These are phyloP conservation scores for Urostyla sp. DNA, from an alignment of 73 alveolate species.

Conservation along the genomic window DNA sequence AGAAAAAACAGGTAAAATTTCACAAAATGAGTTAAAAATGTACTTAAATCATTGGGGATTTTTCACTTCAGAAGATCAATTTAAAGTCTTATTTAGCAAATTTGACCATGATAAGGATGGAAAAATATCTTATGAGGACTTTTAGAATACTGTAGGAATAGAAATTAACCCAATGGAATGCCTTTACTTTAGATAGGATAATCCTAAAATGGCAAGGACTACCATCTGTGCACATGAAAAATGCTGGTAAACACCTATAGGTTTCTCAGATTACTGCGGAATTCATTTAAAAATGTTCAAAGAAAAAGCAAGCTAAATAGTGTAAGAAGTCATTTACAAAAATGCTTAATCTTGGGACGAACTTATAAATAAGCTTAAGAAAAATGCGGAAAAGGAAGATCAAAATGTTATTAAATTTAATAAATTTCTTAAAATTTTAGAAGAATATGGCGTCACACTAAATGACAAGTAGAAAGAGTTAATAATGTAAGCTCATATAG, in stretches of 20 bases:
- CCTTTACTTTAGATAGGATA: constrained; percentile 28
- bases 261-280: constrained; percentile 32
- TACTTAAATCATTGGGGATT: constrained; percentile 74
- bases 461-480: constrained; percentile 20
- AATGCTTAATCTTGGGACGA: not conserved
- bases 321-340: not conserved
- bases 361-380: not conserved
- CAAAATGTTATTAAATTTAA: not conserved
- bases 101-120: constrained; percentile 69
- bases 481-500: constrained; percentile 27
- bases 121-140: constrained; percentile 64
- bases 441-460: not conserved
- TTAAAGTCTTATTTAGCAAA: constrained; percentile 43
- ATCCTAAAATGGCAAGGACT: not conserved
- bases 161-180: constrained; percentile 56
- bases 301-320: constrained; percentile 14
- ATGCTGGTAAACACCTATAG: constrained; percentile 32
- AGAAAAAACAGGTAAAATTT: constrained; percentile 62
- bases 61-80: constrained; percentile 49
- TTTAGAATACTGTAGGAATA: constrained; percentile 59
- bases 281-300: constrained; percentile 41
- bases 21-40: constrained; percentile 36
- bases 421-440: constrained; percentile 13
- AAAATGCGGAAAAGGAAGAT: constrained; percentile 27
- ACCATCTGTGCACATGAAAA: constrained; percentile 18